Base-by-base conservation (phyloP, 2,329 filamentous ascomycete species). In the Lecanicillium sp. region DNA sequence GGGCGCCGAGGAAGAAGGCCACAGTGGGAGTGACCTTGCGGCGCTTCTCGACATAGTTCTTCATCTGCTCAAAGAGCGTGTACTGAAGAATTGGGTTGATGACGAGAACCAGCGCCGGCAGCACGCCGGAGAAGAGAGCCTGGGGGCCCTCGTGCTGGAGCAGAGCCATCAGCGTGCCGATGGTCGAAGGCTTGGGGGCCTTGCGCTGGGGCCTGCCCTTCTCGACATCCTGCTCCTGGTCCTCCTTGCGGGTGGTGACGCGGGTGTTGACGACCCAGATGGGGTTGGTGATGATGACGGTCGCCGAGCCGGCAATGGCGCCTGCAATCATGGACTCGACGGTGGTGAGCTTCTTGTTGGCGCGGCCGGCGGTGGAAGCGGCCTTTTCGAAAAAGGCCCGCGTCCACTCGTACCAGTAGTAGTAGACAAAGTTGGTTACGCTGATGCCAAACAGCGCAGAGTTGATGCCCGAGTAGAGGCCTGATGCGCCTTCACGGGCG, bases 351-450 rank as follows among this genome's bases (percentile, higher is more conserved):
- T 88, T 89, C 64, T 78, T 83, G 45, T 75, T 80, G 41, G 80
- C 75, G 47, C 86, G 80, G 25, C 84, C 85, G 39, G 84, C 71
- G 52, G 78, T 80, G 42, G 73, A 60, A 33, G 88, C 87, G 9
- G 87, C 85, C 47, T 73, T 71, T 59, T 86, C 87, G 67, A 96
- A 95, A 58, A 83, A 83, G 36, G 83, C 74, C 43, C 89, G 81
- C 46, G 88, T 92, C 85, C 87, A 98, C 68, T 98, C 92, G 65
- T 96, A 98, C 90, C 86, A 98, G 73, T 96, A 98, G 69, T 98
- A 98, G 73, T 98, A 98, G 34, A 98, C 90, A 59, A 98, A 98
- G 71, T 98, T 98, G 53, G 92, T 98, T 51, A 98, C 82, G 62
- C 85, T 92, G 69, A 98, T 96, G 60, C 92, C 92, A 62, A 98